phyloP scores from a whole-genome alignment of 2,329 filamentous ascomycete species.

The Ophiocordyceps sinensis region DNA sequence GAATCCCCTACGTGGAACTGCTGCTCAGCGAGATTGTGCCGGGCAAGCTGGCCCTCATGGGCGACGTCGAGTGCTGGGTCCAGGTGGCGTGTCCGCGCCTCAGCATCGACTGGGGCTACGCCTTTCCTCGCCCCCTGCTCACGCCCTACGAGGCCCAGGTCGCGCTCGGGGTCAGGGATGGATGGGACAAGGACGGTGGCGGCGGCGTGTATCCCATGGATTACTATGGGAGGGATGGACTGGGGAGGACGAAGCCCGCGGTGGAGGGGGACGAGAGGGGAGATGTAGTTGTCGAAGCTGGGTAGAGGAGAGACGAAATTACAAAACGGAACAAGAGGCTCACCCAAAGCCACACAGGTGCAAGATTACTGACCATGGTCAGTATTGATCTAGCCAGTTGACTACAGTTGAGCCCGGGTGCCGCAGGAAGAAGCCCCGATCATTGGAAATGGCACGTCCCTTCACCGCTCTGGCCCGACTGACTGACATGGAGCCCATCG shows the following conservation, averaged over 20 bases:
- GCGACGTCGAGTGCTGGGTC: constrained; percentile 93
- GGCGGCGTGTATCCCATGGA: constrained; percentile 90
- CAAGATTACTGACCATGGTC: background rate
- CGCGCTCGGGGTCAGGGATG: constrained; percentile 64
- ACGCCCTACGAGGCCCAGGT: constrained; percentile 94
- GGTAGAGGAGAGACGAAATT: background rate
- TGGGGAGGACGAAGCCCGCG: constrained; percentile 59
- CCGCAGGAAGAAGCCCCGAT: background rate
- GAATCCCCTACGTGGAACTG: constrained; percentile 71
- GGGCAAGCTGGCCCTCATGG: constrained; percentile 85
- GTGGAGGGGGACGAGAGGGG: constrained; percentile 6
- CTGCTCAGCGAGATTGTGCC: constrained; percentile 93
- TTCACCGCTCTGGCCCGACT: constrained; percentile 3
- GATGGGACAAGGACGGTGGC: constrained; percentile 41
- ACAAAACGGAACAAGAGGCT: background rate
- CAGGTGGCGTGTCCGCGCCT: constrained; percentile 93
- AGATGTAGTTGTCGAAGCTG: background rate
- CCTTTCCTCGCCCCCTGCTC: constrained; percentile 73
- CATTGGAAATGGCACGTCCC: constrained; percentile 2
- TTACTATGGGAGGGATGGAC: constrained; percentile 83
- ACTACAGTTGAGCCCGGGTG: too few species aligned
- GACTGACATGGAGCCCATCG: constrained; percentile 1
- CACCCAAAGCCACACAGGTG: background rate
- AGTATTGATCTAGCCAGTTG: too few species aligned
- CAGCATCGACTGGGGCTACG: constrained; percentile 98